Evolutionary conservation across 345 rosid species (phyloP).

Genomic region (Citrus sp.): DNA sequence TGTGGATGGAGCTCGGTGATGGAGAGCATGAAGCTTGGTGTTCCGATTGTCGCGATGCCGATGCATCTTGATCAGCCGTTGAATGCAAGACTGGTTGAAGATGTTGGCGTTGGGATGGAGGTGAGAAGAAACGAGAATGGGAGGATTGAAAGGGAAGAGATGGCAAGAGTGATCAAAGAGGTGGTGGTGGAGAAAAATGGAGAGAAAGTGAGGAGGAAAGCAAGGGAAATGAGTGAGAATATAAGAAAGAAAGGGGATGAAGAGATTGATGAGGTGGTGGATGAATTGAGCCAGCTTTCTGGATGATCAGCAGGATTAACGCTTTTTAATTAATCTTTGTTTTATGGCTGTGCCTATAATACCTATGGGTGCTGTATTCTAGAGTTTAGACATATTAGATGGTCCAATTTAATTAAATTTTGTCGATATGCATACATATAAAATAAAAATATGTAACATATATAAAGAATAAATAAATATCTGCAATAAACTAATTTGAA

Average conservation of each 20-base stretch:
- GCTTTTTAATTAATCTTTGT: too few species aligned
- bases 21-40: slow-evolving; percentile 32
- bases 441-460: too few species aligned
- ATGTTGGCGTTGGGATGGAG: slow-evolving; percentile 24
- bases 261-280: slow-evolving; percentile 19
- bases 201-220: slow-evolving; percentile 28
- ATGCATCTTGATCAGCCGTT: slow-evolving; percentile 34
- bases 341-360: too few species aligned
- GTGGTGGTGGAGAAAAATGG: slow-evolving; percentile 21
- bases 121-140: slow-evolving; percentile 21
- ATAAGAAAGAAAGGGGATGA: slow-evolving; percentile 22
- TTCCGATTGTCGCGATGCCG: slow-evolving; percentile 36
- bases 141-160: slow-evolving; percentile 15
- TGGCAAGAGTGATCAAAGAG: slow-evolving; percentile 26
- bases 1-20: slow-evolving; percentile 43
- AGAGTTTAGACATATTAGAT: too few species aligned
- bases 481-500: too few species aligned
- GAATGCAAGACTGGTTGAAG: slow-evolving; percentile 30
- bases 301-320: background rate
- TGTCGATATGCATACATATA: too few species aligned
- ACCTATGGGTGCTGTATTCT: too few species aligned
- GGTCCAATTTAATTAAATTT: too few species aligned
- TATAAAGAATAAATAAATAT: too few species aligned
- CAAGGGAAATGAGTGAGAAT: slow-evolving; percentile 14
- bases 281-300: slow-evolving; percentile 15